Percentiles rank a stretch among this genome's conserved stretches.
Evolutionary conservation across 129 eudicot genomes (phyloP).

Genomic region (Ambrosia artemisiifolia): DNA sequence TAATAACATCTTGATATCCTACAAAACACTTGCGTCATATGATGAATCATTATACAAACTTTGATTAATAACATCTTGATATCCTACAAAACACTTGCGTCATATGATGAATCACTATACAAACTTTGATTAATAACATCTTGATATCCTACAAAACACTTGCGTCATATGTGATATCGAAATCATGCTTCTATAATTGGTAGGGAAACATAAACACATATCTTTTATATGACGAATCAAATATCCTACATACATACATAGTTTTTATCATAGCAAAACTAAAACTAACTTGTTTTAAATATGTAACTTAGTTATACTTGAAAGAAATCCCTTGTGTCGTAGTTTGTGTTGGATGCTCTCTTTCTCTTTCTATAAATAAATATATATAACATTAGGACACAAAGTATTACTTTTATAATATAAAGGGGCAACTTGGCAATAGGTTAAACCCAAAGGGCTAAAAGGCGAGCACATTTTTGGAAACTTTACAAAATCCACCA

Average conservation of each 20-base stretch:
- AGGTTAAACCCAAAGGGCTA: neutral
- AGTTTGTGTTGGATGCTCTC: neutral
- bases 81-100: too few species aligned
- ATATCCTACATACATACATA: too few species aligned
- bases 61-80: neutral
- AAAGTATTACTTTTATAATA: neutral
- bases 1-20: too few species aligned
- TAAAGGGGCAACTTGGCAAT: neutral
- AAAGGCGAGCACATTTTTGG: constrained; percentile 15
- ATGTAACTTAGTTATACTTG: neutral
- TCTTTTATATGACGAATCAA: too few species aligned
- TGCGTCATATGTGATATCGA: neutral
- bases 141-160: neutral
- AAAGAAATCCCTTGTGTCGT: neutral
- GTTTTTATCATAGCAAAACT: neutral
- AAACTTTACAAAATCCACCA: constrained; percentile 21
- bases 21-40: too few species aligned
- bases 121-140: neutral
- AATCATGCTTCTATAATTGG: neutral
- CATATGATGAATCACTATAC: too few species aligned
- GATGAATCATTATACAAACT: neutral
- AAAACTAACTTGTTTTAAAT: neutral
- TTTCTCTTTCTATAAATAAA: neutral
- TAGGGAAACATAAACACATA: neutral
- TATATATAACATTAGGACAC: neutral